These are phyloP conservation scores for Alternaria infectoria DNA, from an alignment of 2,329 filamentous ascomycete genomes.

Conservation along the genomic window DNA sequence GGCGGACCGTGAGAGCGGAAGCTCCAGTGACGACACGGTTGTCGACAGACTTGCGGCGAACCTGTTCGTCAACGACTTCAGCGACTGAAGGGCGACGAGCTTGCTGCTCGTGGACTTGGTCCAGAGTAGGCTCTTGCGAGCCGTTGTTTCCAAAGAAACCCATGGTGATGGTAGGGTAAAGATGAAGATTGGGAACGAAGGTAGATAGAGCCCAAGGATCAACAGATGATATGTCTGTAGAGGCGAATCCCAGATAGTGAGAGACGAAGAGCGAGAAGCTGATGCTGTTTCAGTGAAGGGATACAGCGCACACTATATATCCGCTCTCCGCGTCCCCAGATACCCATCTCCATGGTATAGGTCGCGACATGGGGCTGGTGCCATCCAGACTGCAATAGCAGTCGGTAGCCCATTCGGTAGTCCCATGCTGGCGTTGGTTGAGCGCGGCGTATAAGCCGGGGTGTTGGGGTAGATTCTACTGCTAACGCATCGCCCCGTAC, in stretches of 20 bases:
- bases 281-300: conserved; percentile 21
- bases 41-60: conserved; percentile 43
- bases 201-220: neutral
- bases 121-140: conserved; percentile 42
- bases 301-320: conserved; percentile 28
- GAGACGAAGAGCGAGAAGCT: conserved; percentile 25
- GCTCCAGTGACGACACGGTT: conserved; percentile 46
- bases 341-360: conserved; percentile 10
- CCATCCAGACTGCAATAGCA: conserved; percentile 30
- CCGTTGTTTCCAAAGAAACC: conserved; percentile 34
- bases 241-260: conserved; percentile 17
- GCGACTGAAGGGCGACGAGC: conserved; percentile 44
- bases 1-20: conserved; percentile 50
- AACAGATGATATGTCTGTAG: neutral
- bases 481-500: conserved; percentile 24
- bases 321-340: conserved; percentile 3
- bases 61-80: conserved; percentile 41
- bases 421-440: conserved; percentile 23
- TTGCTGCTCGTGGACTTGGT: conserved; percentile 46
- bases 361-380: conserved; percentile 23
- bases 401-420: conserved; percentile 20
- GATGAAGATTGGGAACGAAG: neutral
- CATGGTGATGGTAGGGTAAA: conserved; percentile 19
- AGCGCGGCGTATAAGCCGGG: conserved; percentile 16
- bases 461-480: conserved; percentile 9